Percentiles rank a stretch among this genome's conserved stretches.
These are phyloP conservation scores for Xylaria sp. DNA, from an alignment of 2,329 filamentous ascomycete species.

Conservation along the genomic window DNA sequence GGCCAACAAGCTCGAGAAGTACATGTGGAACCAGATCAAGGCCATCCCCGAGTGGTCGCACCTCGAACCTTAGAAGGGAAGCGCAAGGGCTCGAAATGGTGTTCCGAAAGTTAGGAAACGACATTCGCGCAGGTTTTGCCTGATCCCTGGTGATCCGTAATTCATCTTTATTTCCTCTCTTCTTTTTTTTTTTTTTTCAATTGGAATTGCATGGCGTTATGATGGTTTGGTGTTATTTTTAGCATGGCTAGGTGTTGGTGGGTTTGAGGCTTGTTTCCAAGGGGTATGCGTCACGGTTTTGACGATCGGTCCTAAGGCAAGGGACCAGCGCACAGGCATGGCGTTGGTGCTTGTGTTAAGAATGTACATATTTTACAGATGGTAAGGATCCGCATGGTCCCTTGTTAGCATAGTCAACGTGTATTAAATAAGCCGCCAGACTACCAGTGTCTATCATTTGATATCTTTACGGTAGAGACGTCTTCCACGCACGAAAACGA, in stretches of 20 bases:
- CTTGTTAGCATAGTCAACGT: background rate
- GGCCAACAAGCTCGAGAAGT: conserved; percentile 90
- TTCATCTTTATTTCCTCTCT: too few species aligned
- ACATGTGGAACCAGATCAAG: conserved; percentile 92
- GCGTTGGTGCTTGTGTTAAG: background rate
- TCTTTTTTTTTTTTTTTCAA: too few species aligned
- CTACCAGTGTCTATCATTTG: background rate
- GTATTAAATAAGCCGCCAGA: background rate
- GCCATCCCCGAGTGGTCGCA: conserved; percentile 91
- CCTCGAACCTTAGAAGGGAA: conserved; percentile 51
- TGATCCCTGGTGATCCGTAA: too few species aligned
- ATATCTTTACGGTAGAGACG: background rate
- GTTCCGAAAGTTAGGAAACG: too few species aligned
- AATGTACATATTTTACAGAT: background rate
- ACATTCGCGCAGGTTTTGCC: too few species aligned
- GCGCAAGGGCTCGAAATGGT: background rate
- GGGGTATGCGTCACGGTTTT: background rate
- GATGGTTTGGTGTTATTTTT: background rate
- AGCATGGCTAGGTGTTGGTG: conserved; percentile 12
- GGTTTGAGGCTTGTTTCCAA: background rate
- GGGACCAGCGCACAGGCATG: background rate
- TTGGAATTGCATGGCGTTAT: background rate
- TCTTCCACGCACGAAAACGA: too few species aligned
- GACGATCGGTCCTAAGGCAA: background rate
- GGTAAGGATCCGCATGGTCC: background rate